phyloP scores from a whole-genome alignment of 202 grass and related monocot species.

The Hordeum pubiflorum region DNA sequence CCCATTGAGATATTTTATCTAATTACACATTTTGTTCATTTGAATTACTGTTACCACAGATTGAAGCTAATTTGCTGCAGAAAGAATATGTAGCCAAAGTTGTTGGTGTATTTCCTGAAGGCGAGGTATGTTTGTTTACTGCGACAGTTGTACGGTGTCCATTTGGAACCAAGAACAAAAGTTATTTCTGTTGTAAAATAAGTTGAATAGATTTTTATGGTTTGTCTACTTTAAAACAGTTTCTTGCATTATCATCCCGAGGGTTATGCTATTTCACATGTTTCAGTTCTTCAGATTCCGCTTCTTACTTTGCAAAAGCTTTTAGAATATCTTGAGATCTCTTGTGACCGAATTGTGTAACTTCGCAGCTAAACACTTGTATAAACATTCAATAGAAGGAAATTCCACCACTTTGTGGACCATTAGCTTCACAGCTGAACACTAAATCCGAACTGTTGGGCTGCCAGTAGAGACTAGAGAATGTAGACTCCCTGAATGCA shows the following conservation, averaged over 20 bases:
- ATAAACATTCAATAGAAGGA: background rate
- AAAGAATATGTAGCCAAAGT: constrained; percentile 97
- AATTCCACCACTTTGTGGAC: background rate
- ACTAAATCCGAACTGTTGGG: background rate
- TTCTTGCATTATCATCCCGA: background rate
- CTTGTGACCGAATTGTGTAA: background rate
- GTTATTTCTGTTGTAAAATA: background rate
- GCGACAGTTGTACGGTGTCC: background rate
- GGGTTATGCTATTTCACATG: background rate
- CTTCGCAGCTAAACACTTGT: background rate
- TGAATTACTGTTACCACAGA: constrained; percentile 31
- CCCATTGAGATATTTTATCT: background rate
- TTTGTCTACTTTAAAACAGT: background rate
- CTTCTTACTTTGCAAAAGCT: background rate
- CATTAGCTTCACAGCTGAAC: background rate
- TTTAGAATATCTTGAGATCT: background rate
- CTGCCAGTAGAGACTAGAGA: background rate
- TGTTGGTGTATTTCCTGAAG: constrained; percentile 79
- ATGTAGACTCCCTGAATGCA: background rate
- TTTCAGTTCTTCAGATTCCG: background rate
- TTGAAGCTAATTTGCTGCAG: constrained; percentile 69
- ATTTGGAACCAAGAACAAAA: background rate
- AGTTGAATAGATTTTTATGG: background rate
- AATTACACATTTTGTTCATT: constrained; percentile 15
- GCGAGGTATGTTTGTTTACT: constrained; percentile 50